Base-by-base conservation (phyloP, 345 rosid species). In the Moricandia arvensis region DNA sequence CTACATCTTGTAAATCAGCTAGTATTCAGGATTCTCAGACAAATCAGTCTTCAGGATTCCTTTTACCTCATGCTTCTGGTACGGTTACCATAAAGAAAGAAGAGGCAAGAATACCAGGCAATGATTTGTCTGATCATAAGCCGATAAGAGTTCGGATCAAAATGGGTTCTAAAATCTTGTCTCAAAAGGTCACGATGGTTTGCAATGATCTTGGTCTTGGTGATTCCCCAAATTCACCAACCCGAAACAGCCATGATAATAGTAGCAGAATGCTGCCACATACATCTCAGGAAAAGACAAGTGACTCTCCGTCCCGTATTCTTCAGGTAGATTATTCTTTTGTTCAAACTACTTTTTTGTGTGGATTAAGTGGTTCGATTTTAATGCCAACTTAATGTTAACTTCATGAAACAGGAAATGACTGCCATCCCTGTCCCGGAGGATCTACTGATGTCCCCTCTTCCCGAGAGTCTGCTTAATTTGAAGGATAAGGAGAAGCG, bases 361-460 rank as follows among this genome's bases (percentile, higher is more conserved):
- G 41, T 34, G 57, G 29, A 35, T 72, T 57, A 55, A 57, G 72
- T 61, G 24, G 66, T 15, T 80, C 45, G 75, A 51, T 35, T 67
- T 76, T 63, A 63, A 68, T 41, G 65, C 10, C 66, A 38, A 33
- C 61, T 79, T 38, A 68, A 66, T 55, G 60, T 49, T 84, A 43
- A 73, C 54, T 63, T 75, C 38, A 41, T 75, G 71, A 76, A 83
- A 81, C 87, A 90, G 98, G 85, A 78, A 34, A 89, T 90, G 98
- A 85, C 88, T 66, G 83, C 87, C 45, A 65, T 77, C 72, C 80
- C 76, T 8, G 83, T 89, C 66, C 86, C 87, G 64, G 82, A 83
- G 63, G 79, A 76, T 59, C 77, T 45, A 63, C 69, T 90, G 63
- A 55, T 89, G 80, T 93, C 95, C 7, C 95, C 98, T 66, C 91